Percentiles rank a stretch among this genome's conserved stretches.
phyloP scores from a whole-genome alignment of 805 yeast species.

The Jamesozyma spencerorum region DNA sequence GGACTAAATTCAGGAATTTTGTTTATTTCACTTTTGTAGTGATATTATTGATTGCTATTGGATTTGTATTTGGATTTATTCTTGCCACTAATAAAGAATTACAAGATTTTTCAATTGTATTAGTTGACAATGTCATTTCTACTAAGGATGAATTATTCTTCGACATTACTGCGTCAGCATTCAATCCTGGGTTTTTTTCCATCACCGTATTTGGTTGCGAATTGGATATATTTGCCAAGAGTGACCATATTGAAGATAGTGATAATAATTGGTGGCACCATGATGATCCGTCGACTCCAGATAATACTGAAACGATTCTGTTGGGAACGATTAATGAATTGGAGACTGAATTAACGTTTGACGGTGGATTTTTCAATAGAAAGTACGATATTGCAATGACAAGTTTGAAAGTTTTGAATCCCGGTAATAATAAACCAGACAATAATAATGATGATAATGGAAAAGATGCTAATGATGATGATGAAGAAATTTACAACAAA shows the following conservation, averaged over 20 bases:
- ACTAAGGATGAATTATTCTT: constrained; percentile 80
- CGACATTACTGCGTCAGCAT: constrained; percentile 66
- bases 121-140: constrained; percentile 63
- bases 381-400: constrained; percentile 52
- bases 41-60: constrained; percentile 49
- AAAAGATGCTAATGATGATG: constrained; percentile 5
- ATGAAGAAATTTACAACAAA: constrained; percentile 21
- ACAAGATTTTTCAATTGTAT: constrained; percentile 49
- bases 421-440: constrained; percentile 42
- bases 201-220: constrained; percentile 57
- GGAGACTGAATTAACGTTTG: constrained; percentile 65
- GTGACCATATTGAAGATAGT: constrained; percentile 17
- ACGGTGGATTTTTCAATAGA: constrained; percentile 68
- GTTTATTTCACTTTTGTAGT: constrained; percentile 31
- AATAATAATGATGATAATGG: constrained; percentile 15
- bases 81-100: constrained; percentile 82
- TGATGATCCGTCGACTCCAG: not conserved
- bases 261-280: not conserved
- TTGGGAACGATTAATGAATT: constrained; percentile 59
- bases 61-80: constrained; percentile 75
- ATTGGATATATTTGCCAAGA: constrained; percentile 76
- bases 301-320: constrained; percentile 48
- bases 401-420: constrained; percentile 61
- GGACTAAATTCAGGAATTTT: constrained; percentile 29
- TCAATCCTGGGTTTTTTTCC: constrained; percentile 79